A percentile compares a stretch with the other conserved stretches of the same genome.
phyloP scores from a whole-genome alignment of 2,329 filamentous ascomycete species.

The Cladosporium sp. region DNA sequence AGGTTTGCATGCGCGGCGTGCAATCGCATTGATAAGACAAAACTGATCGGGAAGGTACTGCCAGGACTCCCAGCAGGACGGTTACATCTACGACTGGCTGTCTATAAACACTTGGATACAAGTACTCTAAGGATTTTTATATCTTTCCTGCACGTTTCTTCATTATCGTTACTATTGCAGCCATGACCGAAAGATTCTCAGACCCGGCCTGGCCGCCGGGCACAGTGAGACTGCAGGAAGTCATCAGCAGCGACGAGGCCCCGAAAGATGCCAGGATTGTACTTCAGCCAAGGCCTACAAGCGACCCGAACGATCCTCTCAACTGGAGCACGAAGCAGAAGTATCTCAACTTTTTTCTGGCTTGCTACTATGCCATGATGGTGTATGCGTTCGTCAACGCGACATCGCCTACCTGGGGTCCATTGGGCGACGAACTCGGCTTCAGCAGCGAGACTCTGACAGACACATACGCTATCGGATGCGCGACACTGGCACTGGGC shows the following conservation, averaged over 20 bases:
- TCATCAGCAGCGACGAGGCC: slow-evolving; percentile 23
- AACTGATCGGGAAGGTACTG: slow-evolving; percentile 10
- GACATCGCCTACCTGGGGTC: slow-evolving; percentile 47
- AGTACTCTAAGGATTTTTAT: neutral
- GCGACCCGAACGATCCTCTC: slow-evolving; percentile 44
- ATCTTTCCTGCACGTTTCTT: neutral
- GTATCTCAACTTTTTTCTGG: slow-evolving; percentile 45
- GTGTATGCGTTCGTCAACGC: slow-evolving; percentile 48
- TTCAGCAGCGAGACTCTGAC: slow-evolving; percentile 48
- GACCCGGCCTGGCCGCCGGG: slow-evolving; percentile 34
- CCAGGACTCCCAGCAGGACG: neutral
- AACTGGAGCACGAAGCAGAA: slow-evolving; percentile 51
- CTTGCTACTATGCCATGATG: slow-evolving; percentile 47
- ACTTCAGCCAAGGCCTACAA: slow-evolving; percentile 43
- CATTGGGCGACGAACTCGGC: slow-evolving; percentile 46
- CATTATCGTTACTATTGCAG: neutral
- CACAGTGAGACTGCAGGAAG: slow-evolving; percentile 31
- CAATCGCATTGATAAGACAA: neutral
- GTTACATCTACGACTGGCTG: neutral
- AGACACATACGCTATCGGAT: slow-evolving; percentile 49
- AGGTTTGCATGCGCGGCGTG: neutral
- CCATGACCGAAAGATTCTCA: slow-evolving; percentile 28
- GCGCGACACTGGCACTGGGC: slow-evolving; percentile 51
- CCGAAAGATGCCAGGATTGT: slow-evolving; percentile 34
- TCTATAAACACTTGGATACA: neutral